Evolutionary conservation across 2,329 filamentous ascomycete genomes (phyloP), one percentile per base, ranked within the genome.

Genomic region (Aschersonia sp.): DNA sequence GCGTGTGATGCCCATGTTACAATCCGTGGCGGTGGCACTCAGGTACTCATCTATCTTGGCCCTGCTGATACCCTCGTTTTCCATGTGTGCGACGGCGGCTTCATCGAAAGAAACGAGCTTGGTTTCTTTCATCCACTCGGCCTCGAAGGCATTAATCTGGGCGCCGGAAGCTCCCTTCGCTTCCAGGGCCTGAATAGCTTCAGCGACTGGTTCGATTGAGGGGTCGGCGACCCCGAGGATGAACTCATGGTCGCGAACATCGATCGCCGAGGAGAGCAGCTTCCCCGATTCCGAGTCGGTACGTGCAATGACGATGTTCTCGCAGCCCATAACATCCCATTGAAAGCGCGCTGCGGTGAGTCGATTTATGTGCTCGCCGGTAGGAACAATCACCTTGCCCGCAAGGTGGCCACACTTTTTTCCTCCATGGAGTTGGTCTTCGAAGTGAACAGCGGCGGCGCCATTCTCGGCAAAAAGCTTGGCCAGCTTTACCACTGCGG

Each of bases 371-470:
- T 98, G 92, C 63, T 97, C 92, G 51, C 88, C 85, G 1, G 89
- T 80, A 0, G 92, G 90, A 3, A 97, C 92, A 7, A 98, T 73
- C 2, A 97, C 92, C 64, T 97, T 98, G 55, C 92, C 92, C 1
- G 92, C 92, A 51, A 97, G 71, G 67, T 98, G 92, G 12, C 92
- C 92, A 61, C 92, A 98, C 68, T 97, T 98, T 73, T 98, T 98
- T 51, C 92, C 92, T 42, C 92, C 92, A 61, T 97, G 92, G 44
- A 97, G 77, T 67, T 98, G 92, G 61, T 98, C 92, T 66, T 98
- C 92, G 52, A 98, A 95, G 65, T 98, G 92, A 2, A 98, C 92
- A 7, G 84, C 92, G 0, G 92, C 92, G 1, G 92, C 92, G 47
- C 92, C 92, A 56, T 94, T 94, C 68, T 98, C 92, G 14, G 92